phyloP scores from a whole-genome alignment of 192 early-diverging fungal genomes.

The Mortierella hygrophila region DNA sequence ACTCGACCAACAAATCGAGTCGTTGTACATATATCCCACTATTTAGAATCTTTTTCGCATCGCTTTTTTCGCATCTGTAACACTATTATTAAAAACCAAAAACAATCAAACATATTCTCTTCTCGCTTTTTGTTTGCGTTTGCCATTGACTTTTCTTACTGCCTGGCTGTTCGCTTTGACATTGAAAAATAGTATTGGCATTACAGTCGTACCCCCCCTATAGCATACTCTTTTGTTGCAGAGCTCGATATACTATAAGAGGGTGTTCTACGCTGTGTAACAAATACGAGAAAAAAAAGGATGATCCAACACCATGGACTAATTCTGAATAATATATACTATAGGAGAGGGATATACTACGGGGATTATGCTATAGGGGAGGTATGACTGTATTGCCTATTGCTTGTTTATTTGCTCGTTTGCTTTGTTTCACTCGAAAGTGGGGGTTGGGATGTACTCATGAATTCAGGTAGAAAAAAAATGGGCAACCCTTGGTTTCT shows the following conservation, averaged over 20 bases:
- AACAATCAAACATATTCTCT: conserved; percentile 1
- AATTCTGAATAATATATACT: too few relatives aligned
- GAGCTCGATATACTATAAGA: too few relatives aligned
- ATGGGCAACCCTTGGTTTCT: not conserved
- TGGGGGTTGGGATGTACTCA: not conserved
- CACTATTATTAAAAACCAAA: conserved; percentile 32
- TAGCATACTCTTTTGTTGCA: too few relatives aligned
- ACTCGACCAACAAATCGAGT: not conserved
- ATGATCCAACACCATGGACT: too few relatives aligned
- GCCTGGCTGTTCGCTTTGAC: not conserved
- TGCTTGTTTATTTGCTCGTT: too few relatives aligned
- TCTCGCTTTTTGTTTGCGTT: not conserved
- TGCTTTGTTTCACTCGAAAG: too few relatives aligned
- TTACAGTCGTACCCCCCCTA: too few relatives aligned
- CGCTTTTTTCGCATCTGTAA: not conserved
- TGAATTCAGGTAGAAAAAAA: not conserved
- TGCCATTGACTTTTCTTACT: not conserved
- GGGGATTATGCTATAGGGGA: too few relatives aligned
- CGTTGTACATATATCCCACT: conserved; percentile 31
- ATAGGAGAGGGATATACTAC: too few relatives aligned
- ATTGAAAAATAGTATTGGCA: not conserved
- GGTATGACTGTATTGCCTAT: too few relatives aligned
- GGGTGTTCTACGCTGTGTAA: too few relatives aligned
- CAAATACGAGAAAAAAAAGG: too few relatives aligned
- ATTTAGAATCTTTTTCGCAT: conserved; percentile 5